Evolutionary conservation across 1,139 yeast genomes (phyloP), one percentile per base, ranked within the genome.

Genomic region (Debaryomyces singareniensis): DNA sequence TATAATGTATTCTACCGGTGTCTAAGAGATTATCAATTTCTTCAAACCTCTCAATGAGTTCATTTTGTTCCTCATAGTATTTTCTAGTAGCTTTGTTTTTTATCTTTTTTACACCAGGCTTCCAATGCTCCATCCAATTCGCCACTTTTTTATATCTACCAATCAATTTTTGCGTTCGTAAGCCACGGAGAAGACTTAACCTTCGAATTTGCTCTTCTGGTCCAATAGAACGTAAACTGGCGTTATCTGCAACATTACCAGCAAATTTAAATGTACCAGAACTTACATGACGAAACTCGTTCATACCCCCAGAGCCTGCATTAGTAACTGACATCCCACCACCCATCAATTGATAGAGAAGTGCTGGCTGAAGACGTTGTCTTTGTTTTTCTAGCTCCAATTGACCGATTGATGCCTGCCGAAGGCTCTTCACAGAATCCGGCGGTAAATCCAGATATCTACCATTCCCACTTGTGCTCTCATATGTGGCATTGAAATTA

Each of bases 21-120:
- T 81, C 93, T 30, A 83, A 61, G 34, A 81, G 61, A 33, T 66
- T 59, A 47, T 83, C 94, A 20, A 83, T 75, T 37, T 74, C 81
- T 29, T 30, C 28, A 29, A 32, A 16, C 31, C 34, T 61, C 18
- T 68, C 71, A 35, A 81, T 74, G 35, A 78, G 51, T 20, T 63
- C 71, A 45, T 83, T 81, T 51, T 81, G 89, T 4, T 56, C 49
- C 25, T 51, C 42, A 46, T 75, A 75, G 45, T 57, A 75, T 5
- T 45, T 33, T 24, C 53, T 47, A 13, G 67, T 32, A 10, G 40
- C 32, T 24, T 38, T 47, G 23, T 46, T 49, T 23, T 43, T 51
- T 11, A 62, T 44, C 5, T 37, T 38, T 4, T 42, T 29, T 44
- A 42, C 36, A 44, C 59, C 45, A 29, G 51, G 14, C 36, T 54